These are phyloP conservation scores for Austroboletus niveus DNA, from an alignment of 1,284 basidiomycete genomes.

Conservation along the genomic window DNA sequence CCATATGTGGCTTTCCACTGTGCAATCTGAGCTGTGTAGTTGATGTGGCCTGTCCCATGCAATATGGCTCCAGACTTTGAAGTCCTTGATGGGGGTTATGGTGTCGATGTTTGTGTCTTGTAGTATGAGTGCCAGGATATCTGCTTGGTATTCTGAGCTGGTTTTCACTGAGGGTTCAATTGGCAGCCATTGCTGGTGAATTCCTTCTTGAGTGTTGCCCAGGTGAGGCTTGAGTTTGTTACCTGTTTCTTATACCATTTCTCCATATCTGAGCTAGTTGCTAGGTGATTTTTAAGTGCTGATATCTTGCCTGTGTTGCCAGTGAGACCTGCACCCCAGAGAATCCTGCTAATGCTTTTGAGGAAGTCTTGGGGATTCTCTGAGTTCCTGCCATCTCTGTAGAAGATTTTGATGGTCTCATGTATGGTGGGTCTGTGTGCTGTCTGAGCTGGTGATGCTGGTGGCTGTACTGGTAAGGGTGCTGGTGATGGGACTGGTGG, in stretches of 20 bases:
- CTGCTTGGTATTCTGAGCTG: not conserved
- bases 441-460: too few relatives aligned
- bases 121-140: not conserved
- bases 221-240: too few relatives aligned
- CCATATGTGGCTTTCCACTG: not conserved
- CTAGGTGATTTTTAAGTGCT: not conserved
- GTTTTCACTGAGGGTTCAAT: not conserved
- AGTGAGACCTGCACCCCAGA: not conserved
- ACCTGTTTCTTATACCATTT: not conserved
- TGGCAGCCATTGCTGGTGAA: not conserved
- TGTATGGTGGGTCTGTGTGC: too few relatives aligned
- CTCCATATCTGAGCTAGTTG: not conserved
- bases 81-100: too few relatives aligned
- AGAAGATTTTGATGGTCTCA: not conserved
- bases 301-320: too few relatives aligned
- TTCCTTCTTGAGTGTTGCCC: not conserved
- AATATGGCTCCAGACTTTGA: too few relatives aligned
- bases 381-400: fast-evolving
- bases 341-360: not conserved
- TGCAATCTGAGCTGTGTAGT: not conserved
- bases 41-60: not conserved
- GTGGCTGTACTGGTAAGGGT: too few relatives aligned
- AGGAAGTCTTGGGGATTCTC: not conserved
- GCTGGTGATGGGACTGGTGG: too few relatives aligned
- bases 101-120: too few relatives aligned